Base-by-base conservation (phyloP, 2,329 filamentous ascomycete genomes). In the Emmonsiellopsis sp. region DNA sequence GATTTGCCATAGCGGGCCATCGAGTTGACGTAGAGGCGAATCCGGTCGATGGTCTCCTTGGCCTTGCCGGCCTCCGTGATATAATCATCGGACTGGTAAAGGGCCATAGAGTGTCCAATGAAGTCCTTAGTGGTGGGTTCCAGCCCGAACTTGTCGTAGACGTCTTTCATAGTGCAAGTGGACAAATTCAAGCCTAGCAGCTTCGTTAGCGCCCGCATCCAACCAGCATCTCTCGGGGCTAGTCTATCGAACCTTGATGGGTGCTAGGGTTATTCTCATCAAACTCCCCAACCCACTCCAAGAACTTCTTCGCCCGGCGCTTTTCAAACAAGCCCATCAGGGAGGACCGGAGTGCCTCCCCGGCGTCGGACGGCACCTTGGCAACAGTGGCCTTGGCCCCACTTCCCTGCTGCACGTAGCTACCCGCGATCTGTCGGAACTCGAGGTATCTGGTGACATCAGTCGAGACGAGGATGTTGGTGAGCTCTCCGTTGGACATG, bases 241-340 rank as follows among this genome's bases (percentile, higher is more conserved):
- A 14, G 21, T 9, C n/a, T 47, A 46, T 69, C 78, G 60, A 72
- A 95, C 92, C 92, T 73, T 93, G 92, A 80, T 97, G 91, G 64
- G 88, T 91, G 50, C 83, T 77, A 36, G 90, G 80, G 68, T 98
- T 87, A 61, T 88, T 85, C 68, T 78, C 70, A 66, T 95, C 85
- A 70, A 94, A 96, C 59, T 82, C 82, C 60, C 90, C 92, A 64
- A 96, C 83, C 89, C 90, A 97, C 74, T 95, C 89, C 64, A 97
- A 82, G 76, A 97, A 98, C 73, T 84, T 86, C 83, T 95, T 94
- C 73, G 95, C 94, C 65, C 93, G 82, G 65, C 91, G 85, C 83
- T 98, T 98, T 80, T 98, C 93, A 60, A 96, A 96, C 56, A 97
- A 79, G 55, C 93, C 93, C 89, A 98, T 96, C 65, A 98, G 77